Base-by-base conservation (phyloP, 2,329 filamentous ascomycete genomes). In the Sporothrix phasma region DNA sequence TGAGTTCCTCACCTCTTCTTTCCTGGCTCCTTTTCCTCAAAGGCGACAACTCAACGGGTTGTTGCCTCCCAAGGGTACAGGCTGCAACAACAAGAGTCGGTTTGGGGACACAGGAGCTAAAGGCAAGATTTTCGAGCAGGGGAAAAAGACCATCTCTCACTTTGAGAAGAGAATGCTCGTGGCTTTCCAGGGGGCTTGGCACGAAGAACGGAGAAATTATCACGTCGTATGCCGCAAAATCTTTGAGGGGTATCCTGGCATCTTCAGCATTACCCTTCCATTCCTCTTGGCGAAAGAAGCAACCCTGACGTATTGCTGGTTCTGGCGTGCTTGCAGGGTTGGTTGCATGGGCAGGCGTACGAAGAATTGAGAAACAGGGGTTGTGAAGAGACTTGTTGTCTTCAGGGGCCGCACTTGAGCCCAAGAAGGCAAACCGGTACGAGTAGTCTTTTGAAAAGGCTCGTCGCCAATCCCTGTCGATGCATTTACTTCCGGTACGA, bases 311-410 rank as follows among this genome's bases (percentile, higher is more conserved):
- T 46, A 43, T 51, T 59, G 51, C 45, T 45, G 45, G 13, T 39
- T 46, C 64, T 65, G 63, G 56, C 56, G 64, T 65, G 60, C 53
- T 54, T 60, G n/a, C 64, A 65, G 64, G 64, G 64, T 22, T 19
- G 37, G 41, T 34, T 60, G 29, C 43, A 61, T 49, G 41, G 41
- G 41, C 31, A 46, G 39, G n/a, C n/a, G n/a, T n/a, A n/a, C n/a
- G n/a, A n/a, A n/a, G n/a, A n/a, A n/a, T n/a, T n/a, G n/a, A n/a
- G n/a, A 58, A 39, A 37, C n/a, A 54, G 51, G 51, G 51, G 39
- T 17, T 34, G 56, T 8, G 19, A n/a, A 43, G 34, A 26, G 29
- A 56, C 34, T 58, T 29, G 51, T n/a, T 43, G 49, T 54, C 49
- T 37, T 31, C 49, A 54, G 51, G 29, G 51, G n/a, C 61, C 61